These are phyloP conservation scores for Boletus reticulatus DNA, from an alignment of 768 basidiomycete genomes.

Conservation along the genomic window DNA sequence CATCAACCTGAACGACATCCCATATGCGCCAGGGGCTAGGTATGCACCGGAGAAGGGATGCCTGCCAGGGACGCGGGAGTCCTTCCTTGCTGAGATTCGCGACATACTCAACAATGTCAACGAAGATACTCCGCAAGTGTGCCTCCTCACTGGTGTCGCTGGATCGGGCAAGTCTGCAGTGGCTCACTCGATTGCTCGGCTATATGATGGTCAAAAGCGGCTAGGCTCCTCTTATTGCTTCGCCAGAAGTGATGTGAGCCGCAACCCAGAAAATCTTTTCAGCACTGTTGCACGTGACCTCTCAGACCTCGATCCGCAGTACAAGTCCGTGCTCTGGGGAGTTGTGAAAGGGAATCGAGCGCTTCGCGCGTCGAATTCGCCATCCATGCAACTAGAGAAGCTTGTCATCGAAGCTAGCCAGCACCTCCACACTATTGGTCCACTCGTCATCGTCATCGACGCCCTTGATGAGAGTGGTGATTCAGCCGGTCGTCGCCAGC, in stretches of 20 bases:
- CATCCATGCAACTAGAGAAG: background rate
- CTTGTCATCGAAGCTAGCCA: background rate
- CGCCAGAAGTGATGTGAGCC: background rate
- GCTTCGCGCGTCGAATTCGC: background rate
- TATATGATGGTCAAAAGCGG: background rate
- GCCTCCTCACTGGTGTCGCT: slow-evolving; percentile 19
- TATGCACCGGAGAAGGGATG: background rate
- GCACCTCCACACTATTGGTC: background rate
- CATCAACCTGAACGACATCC: background rate
- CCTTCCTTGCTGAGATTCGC: background rate
- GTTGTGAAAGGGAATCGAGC: background rate
- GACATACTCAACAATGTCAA: background rate
- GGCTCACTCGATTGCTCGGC: background rate
- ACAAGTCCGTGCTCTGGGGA: background rate
- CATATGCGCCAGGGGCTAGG: background rate
- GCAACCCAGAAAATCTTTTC: slow-evolving; percentile 18
- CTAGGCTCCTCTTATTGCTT: slow-evolving; percentile 12
- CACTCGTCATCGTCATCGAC: slow-evolving; percentile 13
- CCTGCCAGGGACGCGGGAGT: background rate
- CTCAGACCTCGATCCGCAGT: background rate
- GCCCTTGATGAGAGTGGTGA: slow-evolving; percentile 24
- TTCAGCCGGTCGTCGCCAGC: background rate
- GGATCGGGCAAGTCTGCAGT: background rate
- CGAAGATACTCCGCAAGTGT: background rate
- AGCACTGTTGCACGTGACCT: slow-evolving; percentile 9